Percentiles rank a stretch among this genome's conserved stretches.
Evolutionary conservation across 768 basidiomycete species (phyloP).

Genomic region (Boletellus emodensis): DNA sequence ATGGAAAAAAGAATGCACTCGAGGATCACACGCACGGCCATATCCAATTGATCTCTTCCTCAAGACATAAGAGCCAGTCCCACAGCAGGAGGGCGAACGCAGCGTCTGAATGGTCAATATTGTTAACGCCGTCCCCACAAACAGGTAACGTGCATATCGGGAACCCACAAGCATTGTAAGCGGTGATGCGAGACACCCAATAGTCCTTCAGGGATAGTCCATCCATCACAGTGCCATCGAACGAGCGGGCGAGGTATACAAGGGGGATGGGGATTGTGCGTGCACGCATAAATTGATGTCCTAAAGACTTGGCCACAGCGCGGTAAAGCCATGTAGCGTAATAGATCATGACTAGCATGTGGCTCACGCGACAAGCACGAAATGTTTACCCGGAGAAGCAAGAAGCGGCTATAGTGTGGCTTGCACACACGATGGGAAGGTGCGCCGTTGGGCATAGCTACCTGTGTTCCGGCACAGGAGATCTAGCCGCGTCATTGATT

Average conservation of each 20-base stretch:
- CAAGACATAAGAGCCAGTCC: conserved; percentile 11
- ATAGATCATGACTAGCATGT: not conserved
- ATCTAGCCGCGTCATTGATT: not conserved
- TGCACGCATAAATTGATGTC: not conserved
- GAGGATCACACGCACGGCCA: conserved; percentile 2
- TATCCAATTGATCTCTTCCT: conserved; percentile 7
- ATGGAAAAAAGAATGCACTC: not conserved
- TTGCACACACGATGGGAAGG: no score
- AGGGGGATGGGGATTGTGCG: not conserved
- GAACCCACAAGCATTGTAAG: conserved; percentile 9
- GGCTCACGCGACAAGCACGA: not conserved
- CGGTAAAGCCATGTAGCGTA: not conserved
- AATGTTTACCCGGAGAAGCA: not conserved
- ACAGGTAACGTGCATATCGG: no score
- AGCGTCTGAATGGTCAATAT: not conserved
- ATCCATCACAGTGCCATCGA: conserved; percentile 6
- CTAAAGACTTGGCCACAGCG: not conserved
- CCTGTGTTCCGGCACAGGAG: no score
- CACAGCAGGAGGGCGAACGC: conserved; percentile 4
- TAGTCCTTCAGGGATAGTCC: conserved; percentile 1
- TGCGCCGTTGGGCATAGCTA: no score
- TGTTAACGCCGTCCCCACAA: not conserved
- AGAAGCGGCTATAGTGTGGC: no score
- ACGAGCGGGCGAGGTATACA: not conserved
- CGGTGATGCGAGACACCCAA: conserved; percentile 10